phyloP scores from a whole-genome alignment of 1,284 basidiomycete genomes.

The Ustilago lituana region DNA sequence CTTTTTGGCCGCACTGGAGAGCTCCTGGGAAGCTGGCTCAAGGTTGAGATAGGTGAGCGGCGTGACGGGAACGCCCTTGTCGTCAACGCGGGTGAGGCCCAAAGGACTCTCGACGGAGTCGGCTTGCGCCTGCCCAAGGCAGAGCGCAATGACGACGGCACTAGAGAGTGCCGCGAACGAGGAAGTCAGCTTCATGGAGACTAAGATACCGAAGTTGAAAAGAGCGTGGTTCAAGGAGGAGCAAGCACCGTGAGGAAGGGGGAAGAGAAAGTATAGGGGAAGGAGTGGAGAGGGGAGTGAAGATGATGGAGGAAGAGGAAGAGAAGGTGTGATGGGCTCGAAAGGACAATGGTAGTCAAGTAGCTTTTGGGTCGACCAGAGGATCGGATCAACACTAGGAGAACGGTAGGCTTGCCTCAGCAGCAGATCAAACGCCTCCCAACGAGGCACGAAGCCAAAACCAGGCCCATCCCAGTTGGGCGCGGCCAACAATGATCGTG shows the following conservation, averaged over 20 bases:
- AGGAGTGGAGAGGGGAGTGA: not conserved
- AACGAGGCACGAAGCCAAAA: too few species aligned
- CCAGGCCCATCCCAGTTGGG: too few species aligned
- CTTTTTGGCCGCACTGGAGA: slow-evolving; percentile 34
- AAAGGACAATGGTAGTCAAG: not conserved
- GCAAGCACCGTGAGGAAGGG: not conserved
- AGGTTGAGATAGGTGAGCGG: slow-evolving; percentile 45
- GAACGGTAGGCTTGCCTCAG: not conserved
- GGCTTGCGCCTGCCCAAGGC: slow-evolving; percentile 36
- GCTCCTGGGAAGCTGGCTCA: slow-evolving; percentile 28
- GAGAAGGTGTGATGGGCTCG: not conserved
- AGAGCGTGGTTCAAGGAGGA: slow-evolving; percentile 17
- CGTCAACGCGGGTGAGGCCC: slow-evolving; percentile 38
- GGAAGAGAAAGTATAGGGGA: not conserved
- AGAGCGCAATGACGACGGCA: slow-evolving; percentile 34
- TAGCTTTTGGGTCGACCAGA: not conserved
- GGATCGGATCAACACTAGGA: slow-evolving; percentile 2
- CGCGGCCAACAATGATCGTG: too few species aligned
- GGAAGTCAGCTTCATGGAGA: slow-evolving; percentile 38
- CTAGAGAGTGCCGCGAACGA: slow-evolving; percentile 34
- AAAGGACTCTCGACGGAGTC: slow-evolving; percentile 33
- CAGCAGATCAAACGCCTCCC: not conserved
- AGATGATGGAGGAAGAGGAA: not conserved
- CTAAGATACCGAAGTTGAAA: slow-evolving; percentile 15
- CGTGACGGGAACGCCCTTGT: slow-evolving; percentile 33